A percentile compares a stretch with the other conserved stretches of the same genome.
Conservation (phyloP, 129 eudicot species). For the Mikania micrantha region DNA sequence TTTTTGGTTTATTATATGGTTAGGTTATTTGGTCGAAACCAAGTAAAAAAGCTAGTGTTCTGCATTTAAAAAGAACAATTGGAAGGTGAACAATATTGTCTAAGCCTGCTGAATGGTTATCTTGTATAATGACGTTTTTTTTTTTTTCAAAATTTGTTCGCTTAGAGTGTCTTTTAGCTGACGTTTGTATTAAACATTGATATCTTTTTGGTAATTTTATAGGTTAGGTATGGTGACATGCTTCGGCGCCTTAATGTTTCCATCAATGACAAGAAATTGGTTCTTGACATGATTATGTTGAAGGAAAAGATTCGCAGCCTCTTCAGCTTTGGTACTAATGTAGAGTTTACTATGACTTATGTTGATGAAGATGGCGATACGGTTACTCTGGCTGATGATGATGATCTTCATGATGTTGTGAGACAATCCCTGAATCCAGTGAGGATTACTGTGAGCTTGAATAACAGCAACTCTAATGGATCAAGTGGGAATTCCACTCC, state of each 20-base stretch:
- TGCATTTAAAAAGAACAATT: too few species aligned
- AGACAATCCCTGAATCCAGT: slow-evolving; percentile 70
- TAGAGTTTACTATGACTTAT: slow-evolving; percentile 50
- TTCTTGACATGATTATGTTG: slow-evolving; percentile 40
- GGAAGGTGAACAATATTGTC: not conserved
- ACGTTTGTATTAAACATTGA: not conserved
- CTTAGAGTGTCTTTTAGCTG: not conserved
- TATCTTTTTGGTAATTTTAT: slow-evolving; percentile 1
- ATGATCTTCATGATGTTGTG: slow-evolving; percentile 68
- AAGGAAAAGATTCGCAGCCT: slow-evolving; percentile 51
- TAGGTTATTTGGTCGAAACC: too few species aligned
- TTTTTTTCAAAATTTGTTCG: too few species aligned
- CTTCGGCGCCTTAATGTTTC: slow-evolving; percentile 66
- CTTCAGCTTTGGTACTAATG: slow-evolving; percentile 48
- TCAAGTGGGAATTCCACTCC: slow-evolving; percentile 39
- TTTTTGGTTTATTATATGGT: too few species aligned
- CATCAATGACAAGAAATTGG: slow-evolving; percentile 37
- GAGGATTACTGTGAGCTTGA: slow-evolving; percentile 52
- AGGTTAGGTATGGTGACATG: slow-evolving; percentile 75
- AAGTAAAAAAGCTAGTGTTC: too few species aligned
- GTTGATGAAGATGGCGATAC: slow-evolving; percentile 78
- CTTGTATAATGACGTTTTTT: not conserved
- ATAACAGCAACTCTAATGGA: slow-evolving; percentile 11
- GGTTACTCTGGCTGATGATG: slow-evolving; percentile 77
- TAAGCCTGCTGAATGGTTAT: not conserved